phyloP scores from a whole-genome alignment of 139 green algal species.

The Monoraphidium neglectum region DNA sequence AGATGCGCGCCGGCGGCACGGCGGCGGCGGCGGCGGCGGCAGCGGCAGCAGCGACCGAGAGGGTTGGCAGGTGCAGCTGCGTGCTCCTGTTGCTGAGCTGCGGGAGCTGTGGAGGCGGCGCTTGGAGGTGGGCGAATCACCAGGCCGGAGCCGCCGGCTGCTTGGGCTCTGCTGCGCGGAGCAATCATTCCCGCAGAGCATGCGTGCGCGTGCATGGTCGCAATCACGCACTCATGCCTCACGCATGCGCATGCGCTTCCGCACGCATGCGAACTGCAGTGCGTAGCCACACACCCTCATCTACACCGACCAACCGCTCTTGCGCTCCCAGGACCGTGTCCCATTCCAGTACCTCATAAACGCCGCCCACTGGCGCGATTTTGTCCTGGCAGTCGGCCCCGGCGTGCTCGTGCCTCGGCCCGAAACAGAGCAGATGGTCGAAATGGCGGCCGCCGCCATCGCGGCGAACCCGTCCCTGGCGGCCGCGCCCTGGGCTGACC shows the following conservation, averaged over 20 bases:
- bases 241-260: too few species aligned
- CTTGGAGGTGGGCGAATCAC: constrained; percentile 22
- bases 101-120: constrained; percentile 41
- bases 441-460: constrained; percentile 62
- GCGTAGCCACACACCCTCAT: too few species aligned
- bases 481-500: constrained; percentile 73
- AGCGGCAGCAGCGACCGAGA: neutral
- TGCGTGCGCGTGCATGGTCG: too few species aligned
- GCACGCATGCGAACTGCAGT: too few species aligned
- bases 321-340: constrained; percentile 67
- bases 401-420: constrained; percentile 91
- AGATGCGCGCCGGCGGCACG: too few species aligned
- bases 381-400: constrained; percentile 75
- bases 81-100: constrained; percentile 38
- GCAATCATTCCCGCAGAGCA: too few species aligned
- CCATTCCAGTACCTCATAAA: constrained; percentile 91
- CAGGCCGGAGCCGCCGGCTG: too few species aligned
- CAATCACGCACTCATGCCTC: too few species aligned
- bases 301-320: too few species aligned
- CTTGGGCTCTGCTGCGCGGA: too few species aligned
- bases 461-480: constrained; percentile 29
- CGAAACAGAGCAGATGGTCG: constrained; percentile 89
- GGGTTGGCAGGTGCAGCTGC: constrained; percentile 45
- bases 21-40: too few species aligned
- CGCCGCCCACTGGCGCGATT: constrained; percentile 82